Evolutionary conservation across 1,284 basidiomycete species (phyloP).

Genomic region (Trametes polyzona): DNA sequence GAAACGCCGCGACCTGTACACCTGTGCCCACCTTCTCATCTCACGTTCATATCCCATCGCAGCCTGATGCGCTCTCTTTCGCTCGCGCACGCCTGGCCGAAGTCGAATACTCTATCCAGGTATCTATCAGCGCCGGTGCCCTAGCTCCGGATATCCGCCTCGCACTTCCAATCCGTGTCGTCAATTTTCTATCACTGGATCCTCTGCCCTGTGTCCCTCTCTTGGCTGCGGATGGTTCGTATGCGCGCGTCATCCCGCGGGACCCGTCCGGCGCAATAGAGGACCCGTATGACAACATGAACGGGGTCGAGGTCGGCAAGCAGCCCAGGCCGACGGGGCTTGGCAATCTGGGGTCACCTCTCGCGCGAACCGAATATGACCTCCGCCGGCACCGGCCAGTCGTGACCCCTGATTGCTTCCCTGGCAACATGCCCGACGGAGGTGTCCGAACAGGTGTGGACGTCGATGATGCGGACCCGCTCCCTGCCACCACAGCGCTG

Average conservation of each 20-base stretch:
- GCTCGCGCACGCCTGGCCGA: constrained; percentile 79
- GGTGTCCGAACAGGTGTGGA: background rate
- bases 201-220: constrained; percentile 57
- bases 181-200: constrained; percentile 84
- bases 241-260: constrained; percentile 21
- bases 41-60: constrained; percentile 5
- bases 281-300: background rate
- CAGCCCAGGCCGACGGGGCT: no score
- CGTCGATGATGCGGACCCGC: background rate
- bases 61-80: constrained; percentile 80
- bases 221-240: constrained; percentile 29
- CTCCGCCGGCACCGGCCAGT: no score
- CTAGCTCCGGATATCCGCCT: constrained; percentile 70
- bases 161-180: constrained; percentile 71
- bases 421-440: no score
- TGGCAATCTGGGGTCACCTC: no score
- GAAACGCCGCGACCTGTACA: background rate
- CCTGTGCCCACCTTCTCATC: background rate
- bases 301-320: background rate
- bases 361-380: no score
- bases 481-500: background rate
- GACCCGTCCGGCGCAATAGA: background rate
- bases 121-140: constrained; percentile 69
- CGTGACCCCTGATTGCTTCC: no score
- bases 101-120: constrained; percentile 77